A percentile compares a stretch with the other conserved stretches of the same genome.
Evolutionary conservation across 768 basidiomycete genomes (phyloP).

Genomic region (Auriculariales sp.): DNA sequence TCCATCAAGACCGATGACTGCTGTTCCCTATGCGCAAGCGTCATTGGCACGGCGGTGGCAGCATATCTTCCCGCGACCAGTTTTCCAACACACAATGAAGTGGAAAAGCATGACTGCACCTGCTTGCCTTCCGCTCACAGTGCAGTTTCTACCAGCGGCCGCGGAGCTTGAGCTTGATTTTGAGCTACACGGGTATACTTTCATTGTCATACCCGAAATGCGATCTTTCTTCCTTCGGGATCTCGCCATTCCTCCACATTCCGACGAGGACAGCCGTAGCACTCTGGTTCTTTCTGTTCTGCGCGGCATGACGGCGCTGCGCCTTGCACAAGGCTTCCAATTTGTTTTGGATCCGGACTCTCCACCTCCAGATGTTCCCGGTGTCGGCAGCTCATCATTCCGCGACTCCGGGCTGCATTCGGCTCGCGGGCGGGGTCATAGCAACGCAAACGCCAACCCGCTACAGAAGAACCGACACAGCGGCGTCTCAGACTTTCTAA

Average conservation of each 20-base stretch:
- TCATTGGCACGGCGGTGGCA: conserved; percentile 84
- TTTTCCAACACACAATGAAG: conserved; percentile 76
- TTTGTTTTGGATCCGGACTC: conserved; percentile 50
- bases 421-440: too few relatives aligned
- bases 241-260: too few relatives aligned
- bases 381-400: conserved; percentile 13
- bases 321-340: conserved; percentile 90
- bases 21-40: conserved; percentile 46
- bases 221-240: conserved; percentile 60
- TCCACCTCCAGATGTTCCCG: conserved; percentile 7
- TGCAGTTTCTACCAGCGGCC: conserved; percentile 71
- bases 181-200: conserved; percentile 76
- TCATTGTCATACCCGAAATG: conserved; percentile 78
- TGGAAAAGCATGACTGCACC: conserved; percentile 83
- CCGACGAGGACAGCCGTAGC: conserved; percentile 40
- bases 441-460: too few relatives aligned
- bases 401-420: too few relatives aligned
- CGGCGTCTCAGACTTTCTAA: not conserved
- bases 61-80: conserved; percentile 60
- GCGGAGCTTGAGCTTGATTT: conserved; percentile 64
- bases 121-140: conserved; percentile 77
- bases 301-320: conserved; percentile 86
- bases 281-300: conserved; percentile 72
- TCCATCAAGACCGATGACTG: conserved; percentile 47
- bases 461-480: not conserved